A percentile compares a stretch with the other conserved stretches of the same genome.
These are phyloP conservation scores for Diaporthe sp. DNA, from an alignment of 2,329 filamentous ascomycete genomes.

Conservation along the genomic window DNA sequence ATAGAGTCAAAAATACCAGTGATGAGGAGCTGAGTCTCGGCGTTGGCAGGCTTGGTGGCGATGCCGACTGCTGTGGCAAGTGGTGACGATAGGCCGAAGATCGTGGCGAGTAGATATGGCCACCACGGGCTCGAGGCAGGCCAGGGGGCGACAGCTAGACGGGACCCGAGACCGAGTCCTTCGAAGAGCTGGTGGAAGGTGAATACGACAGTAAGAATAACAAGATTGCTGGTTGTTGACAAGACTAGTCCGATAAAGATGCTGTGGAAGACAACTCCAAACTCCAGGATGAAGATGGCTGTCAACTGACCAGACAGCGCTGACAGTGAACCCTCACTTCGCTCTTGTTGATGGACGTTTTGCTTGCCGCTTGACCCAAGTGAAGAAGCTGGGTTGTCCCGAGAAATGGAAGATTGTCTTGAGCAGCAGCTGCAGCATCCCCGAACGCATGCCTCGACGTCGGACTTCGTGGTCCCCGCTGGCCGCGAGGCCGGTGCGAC, in stretches of 20 bases:
- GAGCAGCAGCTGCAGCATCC: background rate
- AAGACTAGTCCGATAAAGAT: background rate
- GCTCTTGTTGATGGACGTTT: background rate
- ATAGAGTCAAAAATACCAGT: background rate
- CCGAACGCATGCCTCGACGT: background rate
- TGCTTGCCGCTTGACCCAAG: background rate
- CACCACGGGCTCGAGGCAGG: background rate
- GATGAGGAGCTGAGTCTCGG: background rate
- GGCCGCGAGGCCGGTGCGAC: background rate
- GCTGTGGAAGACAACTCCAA: background rate
- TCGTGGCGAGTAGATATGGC: background rate
- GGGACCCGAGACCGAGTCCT: background rate
- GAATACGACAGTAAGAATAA: background rate
- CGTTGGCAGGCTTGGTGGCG: background rate
- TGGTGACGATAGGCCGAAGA: background rate
- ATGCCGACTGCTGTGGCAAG: background rate
- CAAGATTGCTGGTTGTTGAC: background rate
- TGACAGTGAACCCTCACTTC: background rate
- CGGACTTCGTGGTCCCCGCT: background rate
- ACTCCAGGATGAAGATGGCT: background rate
- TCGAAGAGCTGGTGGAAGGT: background rate
- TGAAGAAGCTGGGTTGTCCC: background rate
- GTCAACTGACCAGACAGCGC: background rate
- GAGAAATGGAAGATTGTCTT: background rate
- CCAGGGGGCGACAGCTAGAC: background rate